These are phyloP conservation scores for Fusarium sp. DNA, from an alignment of 2,329 filamentous ascomycete genomes.

Conservation along the genomic window DNA sequence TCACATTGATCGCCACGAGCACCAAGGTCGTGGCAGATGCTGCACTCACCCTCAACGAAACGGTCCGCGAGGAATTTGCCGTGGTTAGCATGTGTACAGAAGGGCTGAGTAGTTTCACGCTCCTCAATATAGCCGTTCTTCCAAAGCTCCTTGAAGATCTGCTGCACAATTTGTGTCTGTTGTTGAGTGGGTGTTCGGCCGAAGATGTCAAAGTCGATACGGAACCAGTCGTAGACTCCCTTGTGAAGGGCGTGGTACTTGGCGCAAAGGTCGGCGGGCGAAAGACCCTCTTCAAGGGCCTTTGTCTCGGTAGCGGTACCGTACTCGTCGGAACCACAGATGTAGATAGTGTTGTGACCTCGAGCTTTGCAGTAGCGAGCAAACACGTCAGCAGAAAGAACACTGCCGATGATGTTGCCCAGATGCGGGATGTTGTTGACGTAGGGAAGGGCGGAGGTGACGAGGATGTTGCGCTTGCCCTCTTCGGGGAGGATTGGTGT, in stretches of 20 bases:
- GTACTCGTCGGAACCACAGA: constrained; percentile 93
- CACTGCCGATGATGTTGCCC: constrained; percentile 88
- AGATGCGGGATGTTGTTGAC: constrained; percentile 81
- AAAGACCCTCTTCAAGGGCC: constrained; percentile 87
- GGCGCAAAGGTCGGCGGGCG: constrained; percentile 85
- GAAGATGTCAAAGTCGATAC: constrained; percentile 94
- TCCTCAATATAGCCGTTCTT: constrained; percentile 91
- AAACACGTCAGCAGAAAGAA: constrained; percentile 90
- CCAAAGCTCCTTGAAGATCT: constrained; percentile 88
- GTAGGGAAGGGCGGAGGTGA: constrained; percentile 92
- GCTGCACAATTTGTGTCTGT: constrained; percentile 93
- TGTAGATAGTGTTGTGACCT: constrained; percentile 81
- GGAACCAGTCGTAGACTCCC: constrained; percentile 95
- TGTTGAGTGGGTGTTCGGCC: constrained; percentile 89
- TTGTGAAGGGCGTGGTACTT: constrained; percentile 94
- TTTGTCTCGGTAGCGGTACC: constrained; percentile 97
- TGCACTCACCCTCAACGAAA: constrained; percentile 84
- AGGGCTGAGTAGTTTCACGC: constrained; percentile 87
- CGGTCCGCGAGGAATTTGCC: constrained; percentile 84
- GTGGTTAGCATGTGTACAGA: constrained; percentile 77
- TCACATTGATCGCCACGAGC: constrained; percentile 81
- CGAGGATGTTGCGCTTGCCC: constrained; percentile 86
- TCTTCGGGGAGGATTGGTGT: constrained; percentile 70
- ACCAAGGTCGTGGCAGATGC: constrained; percentile 76
- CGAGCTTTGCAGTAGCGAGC: constrained; percentile 83